Evolutionary conservation across 2,329 filamentous ascomycete genomes (phyloP).

Genomic region (Cladosporium sp.): DNA sequence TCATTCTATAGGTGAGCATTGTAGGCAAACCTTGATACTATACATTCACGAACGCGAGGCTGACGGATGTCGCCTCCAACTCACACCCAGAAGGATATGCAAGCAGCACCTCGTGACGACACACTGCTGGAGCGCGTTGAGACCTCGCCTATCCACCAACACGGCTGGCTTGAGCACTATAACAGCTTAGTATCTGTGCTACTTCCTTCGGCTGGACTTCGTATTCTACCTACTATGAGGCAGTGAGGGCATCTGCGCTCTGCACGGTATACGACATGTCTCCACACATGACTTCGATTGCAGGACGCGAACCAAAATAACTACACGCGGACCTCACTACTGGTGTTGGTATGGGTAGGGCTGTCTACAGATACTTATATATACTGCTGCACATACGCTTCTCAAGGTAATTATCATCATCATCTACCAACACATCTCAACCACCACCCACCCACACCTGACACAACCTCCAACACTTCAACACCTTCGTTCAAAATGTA

Average conservation of each 20-base stretch:
- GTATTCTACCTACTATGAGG: conserved; percentile 4
- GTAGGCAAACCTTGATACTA: not conserved
- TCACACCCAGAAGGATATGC: not conserved
- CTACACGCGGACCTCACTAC: not conserved
- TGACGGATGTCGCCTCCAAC: not conserved
- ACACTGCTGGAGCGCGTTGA: conserved; percentile 1
- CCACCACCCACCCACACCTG: not conserved
- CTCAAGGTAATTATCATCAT: not conserved
- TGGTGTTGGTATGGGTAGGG: not conserved
- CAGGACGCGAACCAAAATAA: conserved; percentile 4
- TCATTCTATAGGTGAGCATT: not conserved
- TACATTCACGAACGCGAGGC: not conserved
- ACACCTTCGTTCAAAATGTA: conserved; percentile 12
- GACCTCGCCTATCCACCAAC: not conserved
- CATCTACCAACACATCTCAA: conserved; percentile 3
- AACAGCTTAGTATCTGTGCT: conserved; percentile 8
- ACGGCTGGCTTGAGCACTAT: conserved; percentile 2
- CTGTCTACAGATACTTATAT: not conserved
- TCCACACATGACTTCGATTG: not conserved
- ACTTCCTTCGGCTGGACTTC: conserved; percentile 12
- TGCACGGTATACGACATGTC: conserved; percentile 1
- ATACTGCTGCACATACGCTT: not conserved
- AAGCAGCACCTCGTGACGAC: not conserved
- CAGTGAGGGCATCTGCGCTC: not conserved
- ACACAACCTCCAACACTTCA: not conserved